phyloP scores from a whole-genome alignment of 441 rosid species.

The Hura crepitans region DNA sequence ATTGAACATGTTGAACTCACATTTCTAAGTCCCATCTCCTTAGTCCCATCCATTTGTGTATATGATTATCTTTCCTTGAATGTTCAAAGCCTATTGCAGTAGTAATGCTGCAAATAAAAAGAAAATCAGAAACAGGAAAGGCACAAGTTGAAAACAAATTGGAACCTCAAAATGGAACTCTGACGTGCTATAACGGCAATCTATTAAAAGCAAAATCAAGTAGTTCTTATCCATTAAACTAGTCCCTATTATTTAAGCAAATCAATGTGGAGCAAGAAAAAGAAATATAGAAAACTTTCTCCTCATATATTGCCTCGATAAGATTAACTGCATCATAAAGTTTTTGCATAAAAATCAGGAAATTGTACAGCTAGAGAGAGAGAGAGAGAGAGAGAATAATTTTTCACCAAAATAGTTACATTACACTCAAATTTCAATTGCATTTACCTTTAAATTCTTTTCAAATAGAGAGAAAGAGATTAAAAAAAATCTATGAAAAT shows the following conservation, averaged over 20 bases:
- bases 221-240: conserved; percentile 1
- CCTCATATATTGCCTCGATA: not conserved
- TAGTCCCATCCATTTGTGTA: conserved; percentile 45
- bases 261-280: not conserved
- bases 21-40: conserved; percentile 46
- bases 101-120: too few species aligned
- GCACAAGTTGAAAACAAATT: not conserved
- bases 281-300: not conserved
- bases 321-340: too few species aligned
- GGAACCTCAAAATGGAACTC: not conserved
- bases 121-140: too few species aligned
- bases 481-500: not conserved
- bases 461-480: not conserved
- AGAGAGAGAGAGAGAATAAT: too few species aligned
- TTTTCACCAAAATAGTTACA: too few species aligned
- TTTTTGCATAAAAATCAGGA: too few species aligned
- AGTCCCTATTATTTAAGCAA: not conserved
- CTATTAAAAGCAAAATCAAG: not conserved
- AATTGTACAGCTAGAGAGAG: too few species aligned
- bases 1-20: conserved; percentile 66
- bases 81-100: not conserved
- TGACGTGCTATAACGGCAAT: not conserved
- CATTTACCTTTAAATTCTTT: too few species aligned
- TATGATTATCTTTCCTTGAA: not conserved
- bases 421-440: too few species aligned